phyloP scores from a whole-genome alignment of 768 basidiomycete species.

The Macrolepiota fuliginosa region DNA sequence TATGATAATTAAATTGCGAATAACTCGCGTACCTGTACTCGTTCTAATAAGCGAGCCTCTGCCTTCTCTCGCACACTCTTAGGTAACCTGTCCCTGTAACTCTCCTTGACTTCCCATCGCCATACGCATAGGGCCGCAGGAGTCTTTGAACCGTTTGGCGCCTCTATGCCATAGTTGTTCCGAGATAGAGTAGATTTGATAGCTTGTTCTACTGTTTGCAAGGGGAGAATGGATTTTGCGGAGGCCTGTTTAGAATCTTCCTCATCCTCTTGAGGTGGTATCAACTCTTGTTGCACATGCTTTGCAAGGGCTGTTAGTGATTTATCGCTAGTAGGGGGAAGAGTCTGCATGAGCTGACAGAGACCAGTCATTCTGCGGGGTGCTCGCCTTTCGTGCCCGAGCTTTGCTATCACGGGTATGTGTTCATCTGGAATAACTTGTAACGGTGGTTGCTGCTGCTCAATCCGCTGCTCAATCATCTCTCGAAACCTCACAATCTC shows the following conservation, averaged over 20 bases:
- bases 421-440: conserved; percentile 63
- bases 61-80: conserved; percentile 63
- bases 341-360: not conserved
- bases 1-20: not conserved
- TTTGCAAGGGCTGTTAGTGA: conserved; percentile 59
- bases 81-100: conserved; percentile 61
- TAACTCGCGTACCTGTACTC: conserved; percentile 50
- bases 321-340: conserved; percentile 76
- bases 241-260: conserved; percentile 36
- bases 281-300: conserved; percentile 64
- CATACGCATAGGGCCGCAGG: conserved; percentile 71
- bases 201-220: conserved; percentile 59
- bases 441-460: conserved; percentile 48
- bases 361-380: not conserved
- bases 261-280: conserved; percentile 63
- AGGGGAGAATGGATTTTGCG: conserved; percentile 38
- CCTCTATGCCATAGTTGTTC: conserved; percentile 79
- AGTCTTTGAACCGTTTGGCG: conserved; percentile 43
- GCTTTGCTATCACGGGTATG: conserved; percentile 73
- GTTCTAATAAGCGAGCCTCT: conserved; percentile 58
- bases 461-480: conserved; percentile 58
- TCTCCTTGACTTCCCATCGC: conserved; percentile 82
- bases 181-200: conserved; percentile 65
- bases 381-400: conserved; percentile 81
- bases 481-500: conserved; percentile 78